phyloP scores from a whole-genome alignment of 2,329 filamentous ascomycete species.

The Chaetomium sp. region DNA sequence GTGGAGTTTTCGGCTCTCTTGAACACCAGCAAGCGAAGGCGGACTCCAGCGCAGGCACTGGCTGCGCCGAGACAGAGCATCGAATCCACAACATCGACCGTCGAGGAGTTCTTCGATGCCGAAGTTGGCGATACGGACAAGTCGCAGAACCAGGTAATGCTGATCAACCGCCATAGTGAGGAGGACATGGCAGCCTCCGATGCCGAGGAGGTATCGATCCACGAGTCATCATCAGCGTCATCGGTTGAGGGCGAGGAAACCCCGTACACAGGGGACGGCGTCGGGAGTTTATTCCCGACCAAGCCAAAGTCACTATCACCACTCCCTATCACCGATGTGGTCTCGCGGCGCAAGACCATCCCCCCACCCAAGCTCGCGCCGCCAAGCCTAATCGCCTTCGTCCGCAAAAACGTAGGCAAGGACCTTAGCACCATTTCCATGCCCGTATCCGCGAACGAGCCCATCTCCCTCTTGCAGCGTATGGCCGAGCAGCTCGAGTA shows the following conservation, averaged over 20 bases:
- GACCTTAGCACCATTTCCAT: constrained; percentile 95
- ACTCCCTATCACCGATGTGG: constrained; percentile 67
- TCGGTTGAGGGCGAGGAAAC: constrained; percentile 63
- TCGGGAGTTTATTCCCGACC: constrained; percentile 66
- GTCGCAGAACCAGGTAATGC: constrained; percentile 70
- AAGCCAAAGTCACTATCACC: constrained; percentile 77
- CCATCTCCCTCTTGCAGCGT: constrained; percentile 82
- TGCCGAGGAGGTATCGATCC: constrained; percentile 55
- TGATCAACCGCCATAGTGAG: constrained; percentile 71
- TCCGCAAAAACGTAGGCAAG: constrained; percentile 97
- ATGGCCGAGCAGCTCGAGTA: constrained; percentile 92
- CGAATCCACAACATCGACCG: constrained; percentile 53
- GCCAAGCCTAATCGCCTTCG: constrained; percentile 88
- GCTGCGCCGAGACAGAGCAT: constrained; percentile 38
- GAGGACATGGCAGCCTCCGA: constrained; percentile 63
- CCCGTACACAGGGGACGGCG: constrained; percentile 58
- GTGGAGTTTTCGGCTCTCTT: constrained; percentile 79
- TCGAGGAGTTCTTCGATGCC: constrained; percentile 94
- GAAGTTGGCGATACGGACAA: constrained; percentile 61
- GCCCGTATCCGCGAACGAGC: constrained; percentile 96
- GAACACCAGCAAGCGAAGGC: constrained; percentile 75
- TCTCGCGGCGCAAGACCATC: constrained; percentile 71
- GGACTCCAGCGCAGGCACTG: constrained; percentile 58
- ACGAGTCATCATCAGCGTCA: constrained; percentile 65
- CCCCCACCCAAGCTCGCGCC: constrained; percentile 75